phyloP scores from a whole-genome alignment of 441 rosid species.

The Codiaeum variegatum region DNA sequence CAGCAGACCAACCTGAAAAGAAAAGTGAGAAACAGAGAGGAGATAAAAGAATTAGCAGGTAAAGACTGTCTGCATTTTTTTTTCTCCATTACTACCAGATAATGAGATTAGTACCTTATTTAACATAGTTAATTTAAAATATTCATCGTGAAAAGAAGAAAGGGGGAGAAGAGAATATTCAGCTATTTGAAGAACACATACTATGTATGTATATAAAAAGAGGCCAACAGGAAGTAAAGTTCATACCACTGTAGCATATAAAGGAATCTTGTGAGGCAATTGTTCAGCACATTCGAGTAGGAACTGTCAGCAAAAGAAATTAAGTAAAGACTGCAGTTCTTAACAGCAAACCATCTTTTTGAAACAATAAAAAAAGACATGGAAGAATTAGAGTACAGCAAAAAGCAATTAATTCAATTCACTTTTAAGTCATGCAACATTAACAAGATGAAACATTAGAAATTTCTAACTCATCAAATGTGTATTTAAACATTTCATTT shows the following conservation, averaged over 20 bases:
- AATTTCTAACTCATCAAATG: background rate
- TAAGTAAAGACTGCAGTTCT: constrained; percentile 1
- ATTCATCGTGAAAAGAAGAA: background rate
- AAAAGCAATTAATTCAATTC: background rate
- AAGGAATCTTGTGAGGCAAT: constrained; percentile 93
- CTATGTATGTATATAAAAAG: background rate
- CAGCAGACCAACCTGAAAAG: constrained; percentile 67
- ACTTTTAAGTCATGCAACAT: background rate
- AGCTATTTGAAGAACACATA: background rate
- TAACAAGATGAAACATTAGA: background rate
- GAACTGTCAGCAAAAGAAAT: constrained; percentile 43
- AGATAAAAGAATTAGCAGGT: background rate
- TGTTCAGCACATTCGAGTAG: constrained; percentile 81
- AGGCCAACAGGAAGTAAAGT: constrained; percentile 6
- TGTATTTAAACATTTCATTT: background rate
- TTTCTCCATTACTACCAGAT: background rate
- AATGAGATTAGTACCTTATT: background rate
- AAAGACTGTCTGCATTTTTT: background rate
- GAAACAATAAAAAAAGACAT: background rate
- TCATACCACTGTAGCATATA: constrained; percentile 86
- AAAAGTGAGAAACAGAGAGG: constrained; percentile 21
- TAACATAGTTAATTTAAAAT: background rate
- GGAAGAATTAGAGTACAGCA: background rate
- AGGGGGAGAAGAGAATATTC: no score
- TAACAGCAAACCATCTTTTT: constrained; percentile 8